Percentiles rank a stretch among this genome's conserved stretches.
phyloP scores from a whole-genome alignment of 1,284 basidiomycete species.

The Rhodotorula sp. region DNA sequence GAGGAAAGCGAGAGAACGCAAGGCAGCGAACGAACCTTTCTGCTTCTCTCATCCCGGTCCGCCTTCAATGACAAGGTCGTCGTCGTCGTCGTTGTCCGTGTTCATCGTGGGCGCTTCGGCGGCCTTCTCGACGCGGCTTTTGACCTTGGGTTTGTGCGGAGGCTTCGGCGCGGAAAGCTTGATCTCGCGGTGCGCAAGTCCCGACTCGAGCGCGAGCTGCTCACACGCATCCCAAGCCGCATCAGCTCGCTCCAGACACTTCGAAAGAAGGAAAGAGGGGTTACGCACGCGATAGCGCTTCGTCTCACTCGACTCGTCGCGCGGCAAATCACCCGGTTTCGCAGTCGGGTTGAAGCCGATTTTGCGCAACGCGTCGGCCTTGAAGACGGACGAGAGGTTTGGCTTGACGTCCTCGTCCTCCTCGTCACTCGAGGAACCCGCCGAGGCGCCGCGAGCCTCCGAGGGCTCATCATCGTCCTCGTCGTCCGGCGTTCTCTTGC shows the following conservation, averaged over 20 bases:
- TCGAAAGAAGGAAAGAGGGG: too few relatives aligned
- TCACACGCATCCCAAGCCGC: not conserved
- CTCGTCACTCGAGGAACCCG: not conserved
- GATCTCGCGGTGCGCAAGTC: constrained; percentile 6
- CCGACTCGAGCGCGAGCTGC: constrained; percentile 11
- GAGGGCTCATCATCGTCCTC: constrained; percentile 4
- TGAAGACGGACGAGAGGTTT: constrained; percentile 14
- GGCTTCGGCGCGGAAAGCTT: constrained; percentile 27
- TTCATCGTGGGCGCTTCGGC: not conserved
- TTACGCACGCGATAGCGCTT: constrained; percentile 13
- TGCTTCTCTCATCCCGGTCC: not conserved
- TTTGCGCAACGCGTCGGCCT: constrained; percentile 19
- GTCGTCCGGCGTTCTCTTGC: not conserved
- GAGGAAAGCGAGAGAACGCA: too few relatives aligned
- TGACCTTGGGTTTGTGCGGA: not conserved
- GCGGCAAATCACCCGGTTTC: constrained; percentile 6
- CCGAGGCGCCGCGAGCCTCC: not conserved
- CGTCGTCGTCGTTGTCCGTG: constrained; percentile 14
- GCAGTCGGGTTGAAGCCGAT: constrained; percentile 35
- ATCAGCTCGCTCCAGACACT: not conserved
- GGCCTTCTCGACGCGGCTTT: constrained; percentile 9
- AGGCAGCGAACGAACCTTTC: constrained; percentile 6
- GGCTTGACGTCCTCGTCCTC: constrained; percentile 4
- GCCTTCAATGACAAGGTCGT: constrained; percentile 32
- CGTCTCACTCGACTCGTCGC: constrained; percentile 18